These are phyloP conservation scores for Neurospora sp. DNA, from an alignment of 495 filamentous ascomycete genomes.

Conservation along the genomic window DNA sequence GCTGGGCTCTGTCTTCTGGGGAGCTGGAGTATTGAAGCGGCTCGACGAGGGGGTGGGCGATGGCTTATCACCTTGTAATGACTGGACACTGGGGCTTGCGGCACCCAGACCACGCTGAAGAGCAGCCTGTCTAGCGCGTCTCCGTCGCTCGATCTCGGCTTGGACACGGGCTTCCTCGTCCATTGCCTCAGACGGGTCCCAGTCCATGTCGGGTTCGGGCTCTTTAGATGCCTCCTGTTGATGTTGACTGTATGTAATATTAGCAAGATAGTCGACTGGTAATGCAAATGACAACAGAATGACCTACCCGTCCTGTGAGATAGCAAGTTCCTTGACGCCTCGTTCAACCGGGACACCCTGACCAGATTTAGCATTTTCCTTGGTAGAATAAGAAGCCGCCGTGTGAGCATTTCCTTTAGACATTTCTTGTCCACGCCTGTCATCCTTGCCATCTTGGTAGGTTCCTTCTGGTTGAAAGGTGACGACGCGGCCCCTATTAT, in stretches of 20 bases:
- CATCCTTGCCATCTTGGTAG: constrained; percentile 34
- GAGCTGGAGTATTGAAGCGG: constrained; percentile 27
- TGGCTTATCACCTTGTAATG: constrained; percentile 52
- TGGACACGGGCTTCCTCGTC: constrained; percentile 51
- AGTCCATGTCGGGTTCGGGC: constrained; percentile 25
- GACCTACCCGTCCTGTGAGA: constrained; percentile 15
- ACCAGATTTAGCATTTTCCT: constrained; percentile 55
- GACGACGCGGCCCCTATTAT: constrained; percentile 15
- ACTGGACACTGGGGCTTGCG: constrained; percentile 67
- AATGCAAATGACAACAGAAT: background rate
- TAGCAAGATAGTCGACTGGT: constrained; percentile 5
- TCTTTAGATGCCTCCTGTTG: constrained; percentile 1
- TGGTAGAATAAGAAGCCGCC: constrained; percentile 32
- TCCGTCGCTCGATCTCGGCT: constrained; percentile 72
- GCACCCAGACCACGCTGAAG: constrained; percentile 66
- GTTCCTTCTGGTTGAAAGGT: constrained; percentile 12
- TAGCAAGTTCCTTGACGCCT: constrained; percentile 22
- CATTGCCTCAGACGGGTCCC: constrained; percentile 43
- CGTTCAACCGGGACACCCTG: constrained; percentile 50
- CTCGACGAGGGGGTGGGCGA: constrained; percentile 45
- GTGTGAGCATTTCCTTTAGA: constrained; percentile 23
- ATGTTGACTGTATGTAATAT: background rate
- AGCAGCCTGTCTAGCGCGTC: constrained; percentile 78
- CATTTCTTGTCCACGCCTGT: constrained; percentile 27
- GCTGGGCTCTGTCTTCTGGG: constrained; percentile 23